These are phyloP conservation scores for Babesia caballi DNA, from an alignment of 169 alveolate species.

Conservation along the genomic window DNA sequence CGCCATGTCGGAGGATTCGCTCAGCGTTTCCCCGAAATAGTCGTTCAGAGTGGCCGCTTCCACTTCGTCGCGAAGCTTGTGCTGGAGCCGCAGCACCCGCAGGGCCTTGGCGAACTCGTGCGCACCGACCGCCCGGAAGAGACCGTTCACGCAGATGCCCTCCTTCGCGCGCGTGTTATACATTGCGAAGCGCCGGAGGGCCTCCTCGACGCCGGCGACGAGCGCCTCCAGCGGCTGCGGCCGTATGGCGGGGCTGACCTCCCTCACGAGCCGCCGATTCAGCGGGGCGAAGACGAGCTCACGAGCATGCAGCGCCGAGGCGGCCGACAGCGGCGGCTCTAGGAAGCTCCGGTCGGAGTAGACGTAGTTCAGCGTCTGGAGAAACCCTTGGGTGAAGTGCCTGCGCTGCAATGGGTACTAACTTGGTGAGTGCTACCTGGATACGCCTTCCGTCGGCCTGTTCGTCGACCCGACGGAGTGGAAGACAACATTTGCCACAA, in stretches of 20 bases:
- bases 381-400: conserved; percentile 28
- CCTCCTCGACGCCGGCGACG: conserved; percentile 14
- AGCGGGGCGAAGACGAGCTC: conserved; percentile 60
- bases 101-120: conserved; percentile 19
- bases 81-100: conserved; percentile 42
- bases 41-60: conserved; percentile 19
- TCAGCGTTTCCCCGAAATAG: conserved; percentile 5
- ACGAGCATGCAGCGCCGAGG: neutral
- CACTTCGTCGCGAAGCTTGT: conserved; percentile 20
- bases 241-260: conserved; percentile 61
- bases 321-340: conserved; percentile 10
- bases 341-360: conserved; percentile 30
- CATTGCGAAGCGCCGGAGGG: conserved; percentile 42
- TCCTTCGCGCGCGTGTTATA: conserved; percentile 61
- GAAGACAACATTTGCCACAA: conserved; percentile 59
- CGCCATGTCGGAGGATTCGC: conserved; percentile 10
- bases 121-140: conserved; percentile 46
- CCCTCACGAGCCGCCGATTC: conserved; percentile 13
- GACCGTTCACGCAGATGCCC: conserved; percentile 31
- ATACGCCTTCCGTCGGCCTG: neutral
- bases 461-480: conserved; percentile 47
- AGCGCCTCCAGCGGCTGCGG: conserved; percentile 18
- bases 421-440: neutral
- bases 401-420: neutral
- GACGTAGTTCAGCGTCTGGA: conserved; percentile 42